Percentiles rank a stretch among this genome's conserved stretches.
Evolutionary conservation across 371 early-diverging fungal species (phyloP).

Genomic region (Zychaea mexicana): DNA sequence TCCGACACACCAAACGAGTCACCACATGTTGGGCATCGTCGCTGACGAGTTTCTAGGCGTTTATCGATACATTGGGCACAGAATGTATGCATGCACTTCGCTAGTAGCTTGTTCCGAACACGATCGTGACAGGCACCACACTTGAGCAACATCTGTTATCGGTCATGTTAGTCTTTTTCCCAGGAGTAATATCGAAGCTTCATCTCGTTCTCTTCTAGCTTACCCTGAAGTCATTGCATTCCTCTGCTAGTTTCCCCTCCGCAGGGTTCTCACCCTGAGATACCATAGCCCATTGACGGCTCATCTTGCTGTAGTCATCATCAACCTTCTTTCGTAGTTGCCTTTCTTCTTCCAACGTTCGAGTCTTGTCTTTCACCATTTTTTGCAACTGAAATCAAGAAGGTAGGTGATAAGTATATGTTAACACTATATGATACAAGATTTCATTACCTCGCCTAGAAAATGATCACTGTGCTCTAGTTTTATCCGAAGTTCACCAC

Average conservation of each 20-base stretch:
- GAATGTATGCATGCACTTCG: slow-evolving; percentile 96
- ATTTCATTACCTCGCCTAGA: slow-evolving; percentile 10
- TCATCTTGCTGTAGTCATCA: slow-evolving; percentile 61
- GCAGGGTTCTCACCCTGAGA: slow-evolving; percentile 41
- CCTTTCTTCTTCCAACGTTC: slow-evolving; percentile 58
- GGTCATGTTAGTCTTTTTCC: neutral
- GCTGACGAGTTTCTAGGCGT: slow-evolving; percentile 86
- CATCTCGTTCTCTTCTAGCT: slow-evolving; percentile 6
- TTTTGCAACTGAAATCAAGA: slow-evolving; percentile 40
- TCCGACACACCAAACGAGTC: slow-evolving; percentile 90
- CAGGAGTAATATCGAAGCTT: neutral
- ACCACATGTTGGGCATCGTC: slow-evolving; percentile 98
- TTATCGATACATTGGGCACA: slow-evolving; percentile 94
- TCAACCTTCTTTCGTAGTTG: slow-evolving; percentile 51
- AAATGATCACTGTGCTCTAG: slow-evolving; percentile 20
- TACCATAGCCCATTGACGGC: slow-evolving; percentile 41
- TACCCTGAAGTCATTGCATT: slow-evolving; percentile 46
- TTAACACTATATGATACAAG: neutral
- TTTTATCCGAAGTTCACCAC: slow-evolving; percentile 17
- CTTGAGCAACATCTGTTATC: slow-evolving; percentile 73
- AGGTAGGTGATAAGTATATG: neutral
- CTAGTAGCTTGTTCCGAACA: slow-evolving; percentile 83
- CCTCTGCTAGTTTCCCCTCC: slow-evolving; percentile 35
- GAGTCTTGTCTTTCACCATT: slow-evolving; percentile 60
- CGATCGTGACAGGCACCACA: slow-evolving; percentile 85